Evolutionary conservation across 371 early-diverging fungal species (phyloP).

Genomic region (Syncephalastrum racemosum): DNA sequence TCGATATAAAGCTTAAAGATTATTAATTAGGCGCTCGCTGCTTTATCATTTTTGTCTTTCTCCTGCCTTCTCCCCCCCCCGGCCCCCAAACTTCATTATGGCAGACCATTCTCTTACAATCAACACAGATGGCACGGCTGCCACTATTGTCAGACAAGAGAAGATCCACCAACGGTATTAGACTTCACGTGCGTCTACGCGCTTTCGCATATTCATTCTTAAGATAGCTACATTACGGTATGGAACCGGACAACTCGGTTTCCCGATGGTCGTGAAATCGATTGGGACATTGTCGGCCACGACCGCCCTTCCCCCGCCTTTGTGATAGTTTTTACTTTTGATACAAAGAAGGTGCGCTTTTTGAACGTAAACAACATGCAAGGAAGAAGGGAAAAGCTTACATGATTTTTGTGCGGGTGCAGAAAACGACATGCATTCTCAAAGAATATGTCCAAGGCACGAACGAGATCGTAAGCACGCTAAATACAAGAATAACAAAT

Average conservation of each 20-base stretch:
- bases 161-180: slow-evolving; percentile 39
- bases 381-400: neutral
- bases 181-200: neutral
- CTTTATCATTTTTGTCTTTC: slow-evolving; percentile 11
- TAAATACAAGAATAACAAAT: too few species aligned
- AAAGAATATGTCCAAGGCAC: slow-evolving; percentile 68
- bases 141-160: slow-evolving; percentile 35
- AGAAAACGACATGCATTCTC: slow-evolving; percentile 60
- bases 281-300: slow-evolving; percentile 65
- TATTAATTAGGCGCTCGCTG: neutral
- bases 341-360: slow-evolving; percentile 28
- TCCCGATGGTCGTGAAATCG: slow-evolving; percentile 53
- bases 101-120: slow-evolving; percentile 25
- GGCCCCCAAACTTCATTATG: slow-evolving; percentile 7
- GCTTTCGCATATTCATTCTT: neutral
- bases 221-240: slow-evolving; percentile 49
- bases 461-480: slow-evolving; percentile 51
- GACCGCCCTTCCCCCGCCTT: slow-evolving; percentile 47
- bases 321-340: slow-evolving; percentile 48
- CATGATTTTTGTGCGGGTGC: neutral
- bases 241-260: slow-evolving; percentile 58
- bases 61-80: neutral
- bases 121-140: slow-evolving; percentile 46
- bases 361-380: neutral
- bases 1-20: too few species aligned